Conservation (phyloP, 164 flowering plant genomes). For the Brasenia schreberi region DNA sequence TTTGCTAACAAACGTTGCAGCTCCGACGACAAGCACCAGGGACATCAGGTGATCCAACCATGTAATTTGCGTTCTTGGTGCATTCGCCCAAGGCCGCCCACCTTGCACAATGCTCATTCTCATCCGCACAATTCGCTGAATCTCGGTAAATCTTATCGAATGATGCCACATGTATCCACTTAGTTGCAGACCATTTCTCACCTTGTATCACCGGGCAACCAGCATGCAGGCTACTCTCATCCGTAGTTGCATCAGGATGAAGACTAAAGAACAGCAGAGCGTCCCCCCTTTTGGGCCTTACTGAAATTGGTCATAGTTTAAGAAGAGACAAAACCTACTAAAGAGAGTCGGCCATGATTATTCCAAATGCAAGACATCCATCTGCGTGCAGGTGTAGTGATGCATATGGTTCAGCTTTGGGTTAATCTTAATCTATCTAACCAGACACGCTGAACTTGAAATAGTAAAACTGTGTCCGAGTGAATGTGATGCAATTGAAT, state of each 20-base stretch:
- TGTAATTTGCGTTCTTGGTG: constrained; percentile 75
- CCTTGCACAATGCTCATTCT: constrained; percentile 51
- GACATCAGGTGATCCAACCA: constrained; percentile 69
- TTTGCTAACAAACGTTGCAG: constrained; percentile 55
- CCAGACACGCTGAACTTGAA: background rate
- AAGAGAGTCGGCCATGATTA: background rate
- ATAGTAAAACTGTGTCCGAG: too few species aligned
- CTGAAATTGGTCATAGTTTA: constrained; percentile 20
- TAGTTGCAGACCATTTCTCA: constrained; percentile 99
- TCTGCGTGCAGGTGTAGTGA: background rate
- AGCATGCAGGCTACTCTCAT: constrained; percentile 65
- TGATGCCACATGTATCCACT: constrained; percentile 92
- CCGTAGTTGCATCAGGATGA: constrained; percentile 55
- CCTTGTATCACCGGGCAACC: constrained; percentile 95
- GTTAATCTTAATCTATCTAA: background rate
- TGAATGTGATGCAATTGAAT: too few species aligned
- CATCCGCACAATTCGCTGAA: constrained; percentile 41
- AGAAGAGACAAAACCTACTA: constrained; percentile 1
- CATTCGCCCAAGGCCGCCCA: constrained; percentile 95
- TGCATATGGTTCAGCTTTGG: background rate
- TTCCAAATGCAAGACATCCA: background rate
- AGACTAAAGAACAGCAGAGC: constrained; percentile 95
- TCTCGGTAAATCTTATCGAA: constrained; percentile 35
- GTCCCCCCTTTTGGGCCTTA: constrained; percentile 82
- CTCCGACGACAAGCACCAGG: constrained; percentile 84